Evolutionary conservation across 163 green algal genomes (phyloP).

Genomic region (Trebouxia gelatinosa): DNA sequence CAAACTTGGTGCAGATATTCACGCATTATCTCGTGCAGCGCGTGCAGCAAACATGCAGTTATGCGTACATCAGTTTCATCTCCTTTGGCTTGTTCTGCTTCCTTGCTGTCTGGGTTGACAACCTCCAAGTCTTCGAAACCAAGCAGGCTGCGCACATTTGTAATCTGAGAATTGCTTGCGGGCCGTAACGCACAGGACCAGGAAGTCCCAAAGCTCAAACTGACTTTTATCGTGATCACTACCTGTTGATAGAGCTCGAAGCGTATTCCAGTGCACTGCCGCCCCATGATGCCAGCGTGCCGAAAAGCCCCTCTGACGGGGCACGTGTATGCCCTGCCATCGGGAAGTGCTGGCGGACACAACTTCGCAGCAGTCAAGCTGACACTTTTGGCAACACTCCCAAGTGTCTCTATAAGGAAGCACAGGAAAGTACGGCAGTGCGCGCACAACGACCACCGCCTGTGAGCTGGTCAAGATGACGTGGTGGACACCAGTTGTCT

Average conservation of each 20-base stretch:
- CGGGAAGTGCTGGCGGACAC: too few relatives aligned
- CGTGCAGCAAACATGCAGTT: neutral
- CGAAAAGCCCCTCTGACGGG: conserved; percentile 12
- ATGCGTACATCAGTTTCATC: conserved; percentile 38
- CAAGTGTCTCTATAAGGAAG: too few relatives aligned
- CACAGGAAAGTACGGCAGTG: too few relatives aligned
- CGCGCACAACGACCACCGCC: too few relatives aligned
- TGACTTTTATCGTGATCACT: conserved; percentile 1
- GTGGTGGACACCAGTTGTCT: too few relatives aligned
- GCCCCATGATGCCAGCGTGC: conserved; percentile 26
- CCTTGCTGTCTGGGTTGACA: conserved; percentile 69
- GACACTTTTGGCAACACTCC: too few relatives aligned
- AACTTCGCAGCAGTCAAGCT: too few relatives aligned
- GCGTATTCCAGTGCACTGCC: conserved; percentile 33
- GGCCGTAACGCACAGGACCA: neutral
- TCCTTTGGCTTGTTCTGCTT: conserved; percentile 51
- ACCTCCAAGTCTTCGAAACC: conserved; percentile 79
- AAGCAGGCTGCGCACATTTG: conserved; percentile 57
- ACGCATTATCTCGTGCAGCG: neutral
- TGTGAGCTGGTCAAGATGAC: too few relatives aligned
- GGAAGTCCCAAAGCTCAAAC: neutral
- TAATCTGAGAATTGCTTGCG: neutral
- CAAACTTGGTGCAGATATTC: too few relatives aligned
- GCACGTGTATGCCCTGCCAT: conserved; percentile 13
- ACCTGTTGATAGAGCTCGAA: conserved; percentile 38